Evolutionary conservation across 352 stramenopile genomes (phyloP).

Genomic region (Phytopythium helicoides): DNA sequence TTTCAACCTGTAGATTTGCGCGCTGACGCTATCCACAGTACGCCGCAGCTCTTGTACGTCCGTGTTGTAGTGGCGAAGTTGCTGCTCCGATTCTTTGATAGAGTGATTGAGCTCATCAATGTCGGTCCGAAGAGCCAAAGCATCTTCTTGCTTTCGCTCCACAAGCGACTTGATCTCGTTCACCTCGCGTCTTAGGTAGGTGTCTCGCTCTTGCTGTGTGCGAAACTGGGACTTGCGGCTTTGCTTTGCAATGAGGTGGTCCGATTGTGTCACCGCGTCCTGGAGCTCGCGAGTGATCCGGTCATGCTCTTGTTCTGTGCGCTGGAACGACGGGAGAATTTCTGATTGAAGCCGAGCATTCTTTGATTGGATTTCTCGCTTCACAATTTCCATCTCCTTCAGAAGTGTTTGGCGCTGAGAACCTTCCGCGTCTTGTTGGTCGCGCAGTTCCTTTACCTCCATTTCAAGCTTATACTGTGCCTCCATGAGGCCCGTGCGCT

Average conservation of each 20-base stretch:
- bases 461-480: conserved; percentile 76
- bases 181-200: conserved; percentile 71
- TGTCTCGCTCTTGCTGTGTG: conserved; percentile 92
- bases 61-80: conserved; percentile 38
- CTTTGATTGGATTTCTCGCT: conserved; percentile 52
- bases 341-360: conserved; percentile 43
- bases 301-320: conserved; percentile 73
- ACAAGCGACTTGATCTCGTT: conserved; percentile 62
- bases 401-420: conserved; percentile 39
- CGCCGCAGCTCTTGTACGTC: conserved; percentile 55
- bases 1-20: conserved; percentile 66
- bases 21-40: conserved; percentile 46
- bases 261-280: conserved; percentile 54
- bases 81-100: conserved; percentile 42
- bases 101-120: conserved; percentile 41
- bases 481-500: conserved; percentile 80
- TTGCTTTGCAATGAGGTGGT: conserved; percentile 96
- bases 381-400: conserved; percentile 53
- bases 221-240: conserved; percentile 94
- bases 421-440: conserved; percentile 45
- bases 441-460: conserved; percentile 73
- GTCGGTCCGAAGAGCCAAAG: conserved; percentile 27
- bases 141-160: conserved; percentile 58
- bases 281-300: conserved; percentile 75
- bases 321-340: conserved; percentile 50